These are phyloP conservation scores for Collybia sordida DNA, from an alignment of 768 basidiomycete species.

Conservation along the genomic window DNA sequence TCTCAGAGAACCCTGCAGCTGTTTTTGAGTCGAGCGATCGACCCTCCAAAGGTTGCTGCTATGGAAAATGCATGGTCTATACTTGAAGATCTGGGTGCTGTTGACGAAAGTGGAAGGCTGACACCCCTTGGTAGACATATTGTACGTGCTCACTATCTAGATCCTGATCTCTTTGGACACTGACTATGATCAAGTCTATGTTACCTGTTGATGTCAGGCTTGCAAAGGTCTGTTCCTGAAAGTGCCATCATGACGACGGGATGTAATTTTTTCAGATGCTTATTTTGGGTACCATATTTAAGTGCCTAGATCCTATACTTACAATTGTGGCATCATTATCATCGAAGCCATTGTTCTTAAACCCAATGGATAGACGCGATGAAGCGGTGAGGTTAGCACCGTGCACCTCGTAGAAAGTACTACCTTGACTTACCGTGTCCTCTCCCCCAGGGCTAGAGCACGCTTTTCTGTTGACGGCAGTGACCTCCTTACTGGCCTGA, in stretches of 20 bases:
- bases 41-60: conserved; percentile 75
- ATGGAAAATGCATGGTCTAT: conserved; percentile 77
- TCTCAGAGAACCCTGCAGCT: conserved; percentile 31
- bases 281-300: conserved; percentile 79
- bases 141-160: conserved; percentile 31
- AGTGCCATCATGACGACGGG: not conserved
- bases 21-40: conserved; percentile 74
- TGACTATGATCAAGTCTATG: conserved; percentile 49
- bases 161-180: not conserved
- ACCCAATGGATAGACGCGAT: conserved; percentile 80
- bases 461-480: conserved; percentile 72
- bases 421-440: not conserved
- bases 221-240: conserved; percentile 58
- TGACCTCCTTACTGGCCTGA: conserved; percentile 81
- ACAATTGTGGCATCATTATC: conserved; percentile 84
- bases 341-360: conserved; percentile 84
- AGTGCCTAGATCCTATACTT: conserved; percentile 77
- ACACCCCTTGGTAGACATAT: conserved; percentile 86
- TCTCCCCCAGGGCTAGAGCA: conserved; percentile 58
- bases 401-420: not conserved
- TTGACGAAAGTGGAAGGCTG: conserved; percentile 59
- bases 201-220: conserved; percentile 88
- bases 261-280: conserved; percentile 63
- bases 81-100: conserved; percentile 76
- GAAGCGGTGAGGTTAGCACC: conserved; percentile 64